These are phyloP conservation scores for Chloris gayana DNA, from an alignment of 176 grass and related monocot genomes.

Conservation along the genomic window DNA sequence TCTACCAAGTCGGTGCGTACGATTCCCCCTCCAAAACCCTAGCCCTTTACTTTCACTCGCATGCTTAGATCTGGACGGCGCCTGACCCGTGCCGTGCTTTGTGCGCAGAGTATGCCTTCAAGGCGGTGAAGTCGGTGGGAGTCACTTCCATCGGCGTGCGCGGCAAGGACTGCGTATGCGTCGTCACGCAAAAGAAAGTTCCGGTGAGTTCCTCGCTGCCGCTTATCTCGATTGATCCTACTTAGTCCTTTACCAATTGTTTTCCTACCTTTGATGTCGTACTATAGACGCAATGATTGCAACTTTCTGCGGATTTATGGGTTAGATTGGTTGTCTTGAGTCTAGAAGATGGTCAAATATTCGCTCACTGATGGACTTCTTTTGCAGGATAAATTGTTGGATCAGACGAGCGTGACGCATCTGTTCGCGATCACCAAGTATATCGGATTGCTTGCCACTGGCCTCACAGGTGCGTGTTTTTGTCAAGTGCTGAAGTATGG, in stretches of 20 bases:
- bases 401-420: constrained; percentile 87
- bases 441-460: constrained; percentile 86
- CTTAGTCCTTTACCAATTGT: background rate
- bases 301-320: background rate
- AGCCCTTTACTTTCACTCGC: background rate
- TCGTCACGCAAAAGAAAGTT: constrained; percentile 99
- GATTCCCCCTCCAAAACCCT: constrained; percentile 27
- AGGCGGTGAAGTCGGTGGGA: constrained; percentile 93
- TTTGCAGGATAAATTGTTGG: constrained; percentile 90
- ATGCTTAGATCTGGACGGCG: constrained; percentile 26
- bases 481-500: background rate
- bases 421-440: constrained; percentile 87
- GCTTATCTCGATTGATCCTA: background rate
- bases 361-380: background rate
- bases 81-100: constrained; percentile 18
- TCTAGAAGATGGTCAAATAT: background rate
- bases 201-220: constrained; percentile 67
- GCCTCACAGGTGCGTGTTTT: constrained; percentile 75
- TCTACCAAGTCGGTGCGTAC: constrained; percentile 99
- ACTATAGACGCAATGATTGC: background rate
- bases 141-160: constrained; percentile 96
- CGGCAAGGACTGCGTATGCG: constrained; percentile 86
- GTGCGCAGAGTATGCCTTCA: constrained; percentile 93
- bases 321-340: constrained; percentile 10
- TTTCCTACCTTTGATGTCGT: background rate